Percentiles rank a stretch among this genome's conserved stretches.
Evolutionary conservation across 805 yeast species (phyloP).

Genomic region (Sporopachydermia lactativora): DNA sequence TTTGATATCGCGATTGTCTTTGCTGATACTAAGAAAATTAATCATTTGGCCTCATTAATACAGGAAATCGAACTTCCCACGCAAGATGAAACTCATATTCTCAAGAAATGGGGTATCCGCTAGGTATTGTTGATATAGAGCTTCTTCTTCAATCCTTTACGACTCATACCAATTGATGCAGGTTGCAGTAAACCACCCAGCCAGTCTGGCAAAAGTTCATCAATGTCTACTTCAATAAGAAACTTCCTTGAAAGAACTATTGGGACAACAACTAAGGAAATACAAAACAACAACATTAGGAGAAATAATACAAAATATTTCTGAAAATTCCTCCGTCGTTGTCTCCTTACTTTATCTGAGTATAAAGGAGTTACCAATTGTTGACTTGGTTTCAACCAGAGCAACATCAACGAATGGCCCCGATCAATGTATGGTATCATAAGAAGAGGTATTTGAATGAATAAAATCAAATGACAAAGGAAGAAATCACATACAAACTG

Average conservation of each 20-base stretch:
- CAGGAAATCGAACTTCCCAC: too few species aligned
- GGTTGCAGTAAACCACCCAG: constrained; percentile 41
- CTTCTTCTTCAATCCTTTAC: background rate
- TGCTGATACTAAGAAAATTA: background rate
- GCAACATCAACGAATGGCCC: constrained; percentile 50
- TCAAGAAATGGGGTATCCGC: background rate
- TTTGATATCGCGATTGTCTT: background rate
- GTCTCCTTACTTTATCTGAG: constrained; percentile 24
- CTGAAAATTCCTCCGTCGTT: constrained; percentile 26
- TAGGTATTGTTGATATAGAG: background rate
- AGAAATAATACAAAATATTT: constrained; percentile 35
- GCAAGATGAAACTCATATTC: too few species aligned
- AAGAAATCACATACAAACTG: constrained; percentile 51
- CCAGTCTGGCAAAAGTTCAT: constrained; percentile 8
- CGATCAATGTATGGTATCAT: constrained; percentile 50
- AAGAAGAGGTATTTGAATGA: constrained; percentile 45
- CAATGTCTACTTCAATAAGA: constrained; percentile 5
- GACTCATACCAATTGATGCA: constrained; percentile 11
- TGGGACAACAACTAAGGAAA: constrained; percentile 33
- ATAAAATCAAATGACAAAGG: constrained; percentile 42
- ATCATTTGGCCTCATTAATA: background rate
- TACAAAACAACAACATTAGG: constrained; percentile 24
- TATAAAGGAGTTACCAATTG: constrained; percentile 24
- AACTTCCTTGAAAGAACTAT: constrained; percentile 21
- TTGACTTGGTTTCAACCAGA: constrained; percentile 51